Conservation (phyloP, 495 filamentous ascomycete species). For the Parmelia sp. region DNA sequence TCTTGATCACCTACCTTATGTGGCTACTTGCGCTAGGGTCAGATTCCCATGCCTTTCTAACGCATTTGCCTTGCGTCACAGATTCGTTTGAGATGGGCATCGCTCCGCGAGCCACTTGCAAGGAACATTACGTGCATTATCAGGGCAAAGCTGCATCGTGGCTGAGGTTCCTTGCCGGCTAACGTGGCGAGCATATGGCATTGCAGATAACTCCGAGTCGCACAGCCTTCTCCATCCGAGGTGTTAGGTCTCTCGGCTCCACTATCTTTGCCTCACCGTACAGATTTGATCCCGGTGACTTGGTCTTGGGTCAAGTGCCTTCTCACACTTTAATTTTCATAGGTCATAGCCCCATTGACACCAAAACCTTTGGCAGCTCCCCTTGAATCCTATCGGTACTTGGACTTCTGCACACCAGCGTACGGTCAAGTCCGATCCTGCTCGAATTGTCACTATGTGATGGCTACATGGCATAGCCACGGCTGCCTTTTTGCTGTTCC, state of each 20-base stretch:
- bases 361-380: neutral
- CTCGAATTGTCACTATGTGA: neutral
- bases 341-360: neutral
- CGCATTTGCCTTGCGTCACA: neutral
- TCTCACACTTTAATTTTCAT: neutral
- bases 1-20: neutral
- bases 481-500: neutral
- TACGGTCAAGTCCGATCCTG: neutral
- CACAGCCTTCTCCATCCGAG: neutral
- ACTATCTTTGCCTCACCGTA: neutral
- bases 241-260: neutral
- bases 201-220: neutral
- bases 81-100: neutral
- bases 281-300: neutral
- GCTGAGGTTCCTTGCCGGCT: neutral
- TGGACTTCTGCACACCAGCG: neutral
- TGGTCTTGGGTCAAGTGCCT: neutral
- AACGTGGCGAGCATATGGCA: conserved; percentile 5
- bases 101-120: neutral
- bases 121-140: neutral
- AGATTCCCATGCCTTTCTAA: neutral
- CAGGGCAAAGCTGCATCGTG: neutral
- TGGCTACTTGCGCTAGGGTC: neutral
- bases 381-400: neutral
- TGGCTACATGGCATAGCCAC: neutral